Base-by-base conservation (phyloP, 202 grass and related monocot species). In the Musa balbisiana region DNA sequence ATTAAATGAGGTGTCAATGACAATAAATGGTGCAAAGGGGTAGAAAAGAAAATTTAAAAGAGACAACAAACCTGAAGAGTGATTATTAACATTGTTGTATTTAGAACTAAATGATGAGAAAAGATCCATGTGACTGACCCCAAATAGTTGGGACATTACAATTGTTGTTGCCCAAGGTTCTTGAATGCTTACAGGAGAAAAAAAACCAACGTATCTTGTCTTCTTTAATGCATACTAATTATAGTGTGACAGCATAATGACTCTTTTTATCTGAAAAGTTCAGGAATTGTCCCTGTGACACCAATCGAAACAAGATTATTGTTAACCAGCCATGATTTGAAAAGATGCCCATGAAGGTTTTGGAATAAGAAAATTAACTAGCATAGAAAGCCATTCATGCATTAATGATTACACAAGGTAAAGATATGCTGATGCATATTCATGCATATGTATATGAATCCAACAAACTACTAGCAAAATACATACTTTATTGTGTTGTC, bases 401-500 rank as follows among this genome's bases (percentile, higher is more conserved):
- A 67, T 33, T 16, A 43, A 67, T 16, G 13, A 67, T 67, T 29
- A 14, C 11, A 11, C 20, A 67, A 67, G 12, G 27, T 67, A 29
- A 6, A 8, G 27, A 17, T 26, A 67, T 16, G 15, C 64, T 67
- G 64, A 26, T 29, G 9, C 3, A 20, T 17, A 51, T 70, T 51
- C 67, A 70, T 70, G 29, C 67, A 70, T 52, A 16, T 20, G 2
- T 11, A 11, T 25, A 51, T 10, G 51, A 51, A 70, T 6, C 1
- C n/a, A 51, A 16, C 3, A 22, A 53, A 33, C 33, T 43, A 70
- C 1, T n/a, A 70, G 20, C 6, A n/a, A 83, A 79, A 76, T 63
- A 63, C 87, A 80, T 89, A 98, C 94, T 89, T 98, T 79, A 98
- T 98, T 19, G 95, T 88, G 56, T 83, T 89, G 73, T 98, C 95